Base-by-base conservation (phyloP, 2,329 filamentous ascomycete genomes). In the Westerdykella ornata region DNA sequence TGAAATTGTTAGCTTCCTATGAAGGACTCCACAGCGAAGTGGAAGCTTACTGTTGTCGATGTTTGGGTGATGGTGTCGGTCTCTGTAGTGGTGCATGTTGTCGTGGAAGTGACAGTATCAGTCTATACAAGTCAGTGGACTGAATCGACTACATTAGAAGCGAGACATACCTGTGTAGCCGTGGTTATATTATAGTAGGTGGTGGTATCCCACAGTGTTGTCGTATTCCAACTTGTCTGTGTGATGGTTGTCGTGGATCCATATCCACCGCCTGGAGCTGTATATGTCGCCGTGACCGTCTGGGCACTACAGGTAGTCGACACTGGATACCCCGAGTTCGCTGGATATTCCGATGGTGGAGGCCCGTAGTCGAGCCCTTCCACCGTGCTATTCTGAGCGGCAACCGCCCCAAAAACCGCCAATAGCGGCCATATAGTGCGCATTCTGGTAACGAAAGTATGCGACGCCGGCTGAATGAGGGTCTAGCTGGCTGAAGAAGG, bases 371-470 rank as follows among this genome's bases (percentile, higher is more conserved):
- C 15, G 8, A 39, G 26, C 4, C 13, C 39, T 15, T 7, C 28
- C 15, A 36, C 26, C n/a, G 46, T 41, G 16, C 39, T 37, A 39
- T 54, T 45, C 19, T 52, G 48, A 19, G 55, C 58, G 29, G 45
- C 31, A 17, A 47, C 54, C 29, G 52, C 39, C 32, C 50, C 46
- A 35, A 46, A 47, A 38, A 60, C 39, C 28, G 50, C 59, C 45
- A 63, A 38, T 15, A 60, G 37, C 38, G 49, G 43, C 51, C 48
- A 56, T 41, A 56, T 20, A 33, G 40, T 47, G 35, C 50, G 59
- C 62, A 65, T 65, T 16, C 17, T 59, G 52, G 38, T 40, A 62
- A 54, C 47, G 55, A 59, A 39, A 41, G 57, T 54, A 49, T 53
- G 52, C 42, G 54, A 47, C 45, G 49, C 48, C 46, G 45, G 48